A percentile compares a stretch with the other conserved stretches of the same genome.
Evolutionary conservation across 352 stramenopile genomes (phyloP).

Genomic region (Pythium sp.): DNA sequence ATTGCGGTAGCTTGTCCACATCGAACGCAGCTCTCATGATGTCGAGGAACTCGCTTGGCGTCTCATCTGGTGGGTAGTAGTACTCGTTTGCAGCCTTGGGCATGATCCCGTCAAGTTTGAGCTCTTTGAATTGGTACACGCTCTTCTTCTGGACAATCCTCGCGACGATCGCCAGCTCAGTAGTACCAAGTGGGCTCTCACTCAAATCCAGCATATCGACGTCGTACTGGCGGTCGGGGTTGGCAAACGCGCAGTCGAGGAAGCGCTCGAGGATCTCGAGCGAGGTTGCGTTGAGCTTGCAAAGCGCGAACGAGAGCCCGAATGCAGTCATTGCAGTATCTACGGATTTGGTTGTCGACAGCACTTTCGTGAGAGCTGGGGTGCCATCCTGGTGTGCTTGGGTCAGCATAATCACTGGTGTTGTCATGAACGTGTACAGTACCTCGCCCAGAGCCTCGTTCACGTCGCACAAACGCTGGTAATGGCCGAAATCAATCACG

Average conservation of each 20-base stretch:
- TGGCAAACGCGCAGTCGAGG: not conserved
- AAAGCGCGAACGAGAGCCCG: not conserved
- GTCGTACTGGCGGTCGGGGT: not conserved
- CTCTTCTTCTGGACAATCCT: conserved; percentile 5
- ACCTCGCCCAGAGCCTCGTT: not conserved
- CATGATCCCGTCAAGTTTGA: not conserved
- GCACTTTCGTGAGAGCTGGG: not conserved
- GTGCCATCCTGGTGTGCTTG: not conserved
- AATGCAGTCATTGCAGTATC: not conserved
- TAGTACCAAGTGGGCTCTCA: not conserved
- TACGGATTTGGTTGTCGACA: not conserved
- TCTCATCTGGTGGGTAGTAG: not conserved
- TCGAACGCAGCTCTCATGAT: not conserved
- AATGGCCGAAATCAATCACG: not conserved
- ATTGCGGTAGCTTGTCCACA: not conserved
- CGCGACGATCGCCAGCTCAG: conserved; percentile 11
- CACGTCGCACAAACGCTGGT: not conserved
- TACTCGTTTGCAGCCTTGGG: not conserved
- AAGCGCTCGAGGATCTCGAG: conserved; percentile 12
- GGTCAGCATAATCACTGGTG: not conserved
- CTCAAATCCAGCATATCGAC: conserved; percentile 9
- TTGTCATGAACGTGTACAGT: not conserved
- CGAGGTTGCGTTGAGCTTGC: not conserved
- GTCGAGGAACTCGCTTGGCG: not conserved
- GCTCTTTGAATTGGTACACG: not conserved